phyloP scores from a whole-genome alignment of 169 alveolate species.

The Neospora caninum region DNA sequence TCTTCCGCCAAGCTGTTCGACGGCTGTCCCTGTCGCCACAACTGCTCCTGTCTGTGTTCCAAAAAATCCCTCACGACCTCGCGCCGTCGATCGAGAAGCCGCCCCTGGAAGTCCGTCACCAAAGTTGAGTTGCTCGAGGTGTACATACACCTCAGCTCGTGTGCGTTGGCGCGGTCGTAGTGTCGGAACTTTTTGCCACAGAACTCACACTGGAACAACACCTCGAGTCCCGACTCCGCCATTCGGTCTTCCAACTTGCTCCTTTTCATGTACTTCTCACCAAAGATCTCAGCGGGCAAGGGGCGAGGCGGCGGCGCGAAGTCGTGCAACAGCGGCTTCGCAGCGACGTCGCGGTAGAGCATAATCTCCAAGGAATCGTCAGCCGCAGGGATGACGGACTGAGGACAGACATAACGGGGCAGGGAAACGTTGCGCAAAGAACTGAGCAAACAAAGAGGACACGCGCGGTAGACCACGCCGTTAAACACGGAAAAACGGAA shows the following conservation, averaged over 20 bases:
- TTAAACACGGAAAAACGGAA: too few relatives aligned
- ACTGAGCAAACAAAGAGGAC: too few relatives aligned
- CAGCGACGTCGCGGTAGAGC: not conserved
- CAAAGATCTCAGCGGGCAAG: not conserved
- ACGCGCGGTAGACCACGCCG: too few relatives aligned
- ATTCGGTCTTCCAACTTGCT: not conserved
- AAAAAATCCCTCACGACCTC: not conserved
- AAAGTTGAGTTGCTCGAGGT: not conserved
- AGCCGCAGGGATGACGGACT: not conserved
- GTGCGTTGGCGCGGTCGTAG: slow-evolving; percentile 3
- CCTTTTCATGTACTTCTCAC: not conserved
- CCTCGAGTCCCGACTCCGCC: not conserved
- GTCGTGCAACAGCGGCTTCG: slow-evolving; percentile 6
- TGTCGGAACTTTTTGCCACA: slow-evolving; percentile 1
- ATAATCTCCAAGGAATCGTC: not conserved
- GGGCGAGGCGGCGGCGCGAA: not conserved
- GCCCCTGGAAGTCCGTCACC: not conserved
- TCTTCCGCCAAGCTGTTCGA: not conserved
- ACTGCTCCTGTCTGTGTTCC: not conserved
- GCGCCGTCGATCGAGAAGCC: not conserved
- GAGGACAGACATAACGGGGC: not conserved
- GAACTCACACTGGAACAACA: not conserved
- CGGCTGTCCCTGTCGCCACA: not conserved
- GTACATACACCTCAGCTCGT: not conserved
- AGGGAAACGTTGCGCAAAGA: too few relatives aligned